A percentile compares a stretch with the other conserved stretches of the same genome.
Evolutionary conservation across 495 filamentous ascomycete species (phyloP).

Genomic region (Lasiosphaeris hirsuta): DNA sequence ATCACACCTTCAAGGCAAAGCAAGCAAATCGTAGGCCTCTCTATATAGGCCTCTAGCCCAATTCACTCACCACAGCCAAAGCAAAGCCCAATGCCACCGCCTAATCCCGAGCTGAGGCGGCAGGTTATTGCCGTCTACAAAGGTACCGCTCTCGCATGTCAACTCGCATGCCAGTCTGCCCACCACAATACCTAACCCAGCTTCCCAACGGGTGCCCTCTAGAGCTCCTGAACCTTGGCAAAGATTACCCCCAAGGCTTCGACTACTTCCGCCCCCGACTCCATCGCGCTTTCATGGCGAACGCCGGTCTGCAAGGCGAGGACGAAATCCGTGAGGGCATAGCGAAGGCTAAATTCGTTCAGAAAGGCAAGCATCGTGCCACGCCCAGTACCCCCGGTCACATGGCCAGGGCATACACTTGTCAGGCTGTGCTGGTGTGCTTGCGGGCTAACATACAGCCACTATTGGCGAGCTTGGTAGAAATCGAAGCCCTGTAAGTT

Average conservation of each 20-base stretch:
- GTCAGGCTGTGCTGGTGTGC: neutral
- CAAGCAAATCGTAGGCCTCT: too few relatives aligned
- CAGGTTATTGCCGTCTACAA: constrained; percentile 92
- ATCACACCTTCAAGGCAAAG: neutral
- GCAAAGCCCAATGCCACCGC: constrained; percentile 12
- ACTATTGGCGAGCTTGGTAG: constrained; percentile 33
- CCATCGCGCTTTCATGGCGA: constrained; percentile 78
- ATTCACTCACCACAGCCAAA: neutral
- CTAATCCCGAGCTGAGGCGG: constrained; percentile 59
- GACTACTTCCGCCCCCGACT: constrained; percentile 76
- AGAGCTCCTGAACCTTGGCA: constrained; percentile 83
- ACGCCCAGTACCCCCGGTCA: too few relatives aligned
- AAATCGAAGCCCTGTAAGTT: constrained; percentile 88
- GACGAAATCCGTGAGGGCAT: constrained; percentile 73
- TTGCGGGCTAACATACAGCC: neutral
- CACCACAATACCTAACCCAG: neutral
- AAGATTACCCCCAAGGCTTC: constrained; percentile 85
- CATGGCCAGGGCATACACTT: too few relatives aligned
- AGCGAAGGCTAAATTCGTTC: constrained; percentile 77
- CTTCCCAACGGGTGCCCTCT: neutral
- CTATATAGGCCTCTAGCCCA: neutral
- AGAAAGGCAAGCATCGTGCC: constrained; percentile 61
- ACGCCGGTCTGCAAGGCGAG: constrained; percentile 66
- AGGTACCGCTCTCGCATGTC: constrained; percentile 49
- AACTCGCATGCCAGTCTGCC: neutral